Conservation (phyloP, 1,139 yeast genomes). For the Lodderomyces pseudojiufengensis region DNA sequence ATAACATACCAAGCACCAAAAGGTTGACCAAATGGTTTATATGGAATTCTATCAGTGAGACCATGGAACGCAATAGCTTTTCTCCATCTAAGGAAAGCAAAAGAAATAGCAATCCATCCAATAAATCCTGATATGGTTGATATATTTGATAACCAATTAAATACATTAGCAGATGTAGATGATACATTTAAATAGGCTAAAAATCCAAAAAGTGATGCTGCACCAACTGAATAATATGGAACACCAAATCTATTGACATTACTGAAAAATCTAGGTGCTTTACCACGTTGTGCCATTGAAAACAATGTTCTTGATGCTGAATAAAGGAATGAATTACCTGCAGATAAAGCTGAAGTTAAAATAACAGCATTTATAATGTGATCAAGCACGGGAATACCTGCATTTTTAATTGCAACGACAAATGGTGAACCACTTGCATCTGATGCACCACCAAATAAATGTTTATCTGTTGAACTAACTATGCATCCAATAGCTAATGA, state of each 20-base stretch:
- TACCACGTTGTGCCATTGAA: conserved; percentile 58
- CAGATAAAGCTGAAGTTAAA: conserved; percentile 64
- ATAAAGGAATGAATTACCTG: conserved; percentile 71
- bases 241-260: conserved; percentile 64
- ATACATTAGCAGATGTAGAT: conserved; percentile 50
- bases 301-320: conserved; percentile 67
- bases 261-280: conserved; percentile 56
- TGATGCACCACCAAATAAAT: conserved; percentile 30
- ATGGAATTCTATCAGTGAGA: conserved; percentile 46
- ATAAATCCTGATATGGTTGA: conserved; percentile 68
- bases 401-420: conserved; percentile 52
- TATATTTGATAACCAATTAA: conserved; percentile 65
- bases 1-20: conserved; percentile 50
- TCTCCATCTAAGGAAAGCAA: conserved; percentile 52
- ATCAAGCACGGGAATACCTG: conserved; percentile 58
- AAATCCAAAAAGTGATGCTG: conserved; percentile 31
- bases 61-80: conserved; percentile 44
- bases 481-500: conserved; percentile 47
- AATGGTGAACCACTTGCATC: conserved; percentile 51
- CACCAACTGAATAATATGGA: conserved; percentile 49
- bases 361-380: conserved; percentile 69
- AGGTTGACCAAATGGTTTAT: conserved; percentile 47
- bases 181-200: conserved; percentile 63
- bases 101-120: conserved; percentile 56
- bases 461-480: conserved; percentile 32